phyloP scores from a whole-genome alignment of 1,139 yeast genomes.

The Maudiozyma humilis region DNA sequence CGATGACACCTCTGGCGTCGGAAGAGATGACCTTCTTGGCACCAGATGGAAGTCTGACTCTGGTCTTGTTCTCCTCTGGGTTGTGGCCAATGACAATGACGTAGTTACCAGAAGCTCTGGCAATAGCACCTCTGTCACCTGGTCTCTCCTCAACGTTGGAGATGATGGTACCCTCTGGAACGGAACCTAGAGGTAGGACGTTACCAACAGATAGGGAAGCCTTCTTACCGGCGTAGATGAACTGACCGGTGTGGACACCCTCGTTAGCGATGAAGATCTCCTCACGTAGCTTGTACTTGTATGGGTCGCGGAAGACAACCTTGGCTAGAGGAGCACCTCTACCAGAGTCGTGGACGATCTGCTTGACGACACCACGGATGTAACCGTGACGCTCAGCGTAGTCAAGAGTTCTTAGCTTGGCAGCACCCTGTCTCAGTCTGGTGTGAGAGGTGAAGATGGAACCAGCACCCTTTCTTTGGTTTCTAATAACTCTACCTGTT shows the following conservation, averaged over 20 bases:
- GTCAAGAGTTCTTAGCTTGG: slow-evolving; percentile 98
- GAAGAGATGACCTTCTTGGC: slow-evolving; percentile 94
- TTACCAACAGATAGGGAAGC: slow-evolving; percentile 96
- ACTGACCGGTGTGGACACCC: slow-evolving; percentile 99
- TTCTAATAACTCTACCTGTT: slow-evolving; percentile 99
- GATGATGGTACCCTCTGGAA: slow-evolving; percentile 98
- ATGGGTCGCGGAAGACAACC: slow-evolving; percentile 98
- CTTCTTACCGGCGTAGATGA: slow-evolving; percentile 96
- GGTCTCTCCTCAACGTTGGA: slow-evolving; percentile 98
- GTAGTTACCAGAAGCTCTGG: slow-evolving; percentile 98
- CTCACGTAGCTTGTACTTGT: slow-evolving; percentile 94
- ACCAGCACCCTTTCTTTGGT: slow-evolving; percentile 99
- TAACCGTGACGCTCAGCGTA: slow-evolving; percentile 99
- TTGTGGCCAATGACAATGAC: slow-evolving; percentile 98
- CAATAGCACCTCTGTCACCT: slow-evolving; percentile 99
- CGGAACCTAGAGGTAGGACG: slow-evolving; percentile 91
- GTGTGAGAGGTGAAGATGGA: slow-evolving; percentile 99
- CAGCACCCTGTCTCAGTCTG: slow-evolving; percentile 99
- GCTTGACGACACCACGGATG: slow-evolving; percentile 98
- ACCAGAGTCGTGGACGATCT: slow-evolving; percentile 98
- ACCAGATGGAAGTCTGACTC: slow-evolving; percentile 98
- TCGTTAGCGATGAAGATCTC: slow-evolving; percentile 98
- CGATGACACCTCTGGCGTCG: slow-evolving; percentile 97
- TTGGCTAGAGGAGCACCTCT: slow-evolving; percentile 99
- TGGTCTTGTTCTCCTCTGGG: slow-evolving; percentile 97